Base-by-base conservation (phyloP, 176 grass and related monocot genomes). In the Bromus sterilis region DNA sequence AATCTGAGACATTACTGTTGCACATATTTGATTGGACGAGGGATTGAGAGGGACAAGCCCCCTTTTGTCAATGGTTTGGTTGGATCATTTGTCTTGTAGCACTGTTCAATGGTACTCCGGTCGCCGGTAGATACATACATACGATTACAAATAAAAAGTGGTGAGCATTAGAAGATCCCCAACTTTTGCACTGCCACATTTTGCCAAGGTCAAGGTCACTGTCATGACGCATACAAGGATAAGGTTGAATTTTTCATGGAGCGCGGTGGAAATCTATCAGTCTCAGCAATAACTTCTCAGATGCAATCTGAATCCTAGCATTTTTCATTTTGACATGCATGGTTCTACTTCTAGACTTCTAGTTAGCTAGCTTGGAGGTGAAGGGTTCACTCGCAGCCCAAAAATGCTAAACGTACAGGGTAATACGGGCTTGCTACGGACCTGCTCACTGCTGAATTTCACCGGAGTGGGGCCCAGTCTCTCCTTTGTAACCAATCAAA, bases 51-150 rank as follows among this genome's bases (percentile, higher is more conserved):
- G 70, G 41, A 72, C 53, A 35, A 32, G 1, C 44, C 29, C 30
- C 7, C 12, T 61, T 74, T 82, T 48, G 66, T 78, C 66, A 82
- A 39, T 80, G 56, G 83, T 89, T 89, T 78, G 44, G 65, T 86
- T 86, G 42, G 78, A 71, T 2, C 72, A 46, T 73, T 56, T 82
- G 62, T 76, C 75, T 63, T 71, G 18, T 85, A 71, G 26, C 12
- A 21, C 8, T 49, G 20, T 71, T 71, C 40, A 11, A 63, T 63
- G n/a, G n/a, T n/a, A 67, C 68, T 29, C 68, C 68, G 40, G 68
- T 46, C 40, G 9, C 59, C 55, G 31, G 33, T 20, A 55, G 42
- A 83, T 14, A 18, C 31, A 46, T 6, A n/a, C n/a, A n/a, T n/a
- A 53, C 48, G 20, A n/a, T n/a, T 3, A 7, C 11, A 57, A 10